Evolutionary conservation across 2,329 filamentous ascomycete genomes (phyloP), one percentile per base, ranked within the genome.

Genomic region (Cytospora leucostoma): DNA sequence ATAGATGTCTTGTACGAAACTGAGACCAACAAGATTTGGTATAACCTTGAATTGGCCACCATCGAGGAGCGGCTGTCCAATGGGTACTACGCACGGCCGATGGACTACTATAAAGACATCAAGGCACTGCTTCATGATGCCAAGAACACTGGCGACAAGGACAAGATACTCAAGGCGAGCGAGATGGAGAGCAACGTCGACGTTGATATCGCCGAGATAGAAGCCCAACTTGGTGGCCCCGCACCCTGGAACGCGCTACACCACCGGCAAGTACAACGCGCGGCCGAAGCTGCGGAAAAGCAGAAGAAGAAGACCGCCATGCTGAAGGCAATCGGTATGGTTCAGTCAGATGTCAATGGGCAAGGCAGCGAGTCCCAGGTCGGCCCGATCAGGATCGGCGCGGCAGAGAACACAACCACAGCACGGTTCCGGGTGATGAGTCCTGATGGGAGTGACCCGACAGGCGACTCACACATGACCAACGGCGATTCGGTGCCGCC

Each of bases 51-150:
- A 72, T 91, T 94, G 12, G 89, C 89, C 4, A 94, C 90, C 1
- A 97, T 99, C 59, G 95, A 99, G 78, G 93, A 97, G 74, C 88
- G 95, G n/a, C 81, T 99, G 38, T 96, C 93, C 5, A 98, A 99
- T 74, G 95, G 95, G 6, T 99, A 92, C 76, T 99, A 99, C 76
- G 92, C 93, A 69, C 87, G 93, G 12, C 92, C 93, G 0, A 89
- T 89, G 70, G 94, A 97, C 73, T 99, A 97, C 72, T 77, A 96
- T 57, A 88, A 88, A 49, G 95, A 99, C 73, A 91, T 98, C 70
- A 91, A 89, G 73, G 86, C 88, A 40, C 79, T 99, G 6, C 89
- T 89, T 27, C 94, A 92, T 73, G 95, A 99, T 76, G 88, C 93
- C 12, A 91, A 88, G 72, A 88, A 87, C 12, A 84, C 88, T 63